Conservation (phyloP, 306 rosid genomes). For the Castanopsis chinensis region DNA sequence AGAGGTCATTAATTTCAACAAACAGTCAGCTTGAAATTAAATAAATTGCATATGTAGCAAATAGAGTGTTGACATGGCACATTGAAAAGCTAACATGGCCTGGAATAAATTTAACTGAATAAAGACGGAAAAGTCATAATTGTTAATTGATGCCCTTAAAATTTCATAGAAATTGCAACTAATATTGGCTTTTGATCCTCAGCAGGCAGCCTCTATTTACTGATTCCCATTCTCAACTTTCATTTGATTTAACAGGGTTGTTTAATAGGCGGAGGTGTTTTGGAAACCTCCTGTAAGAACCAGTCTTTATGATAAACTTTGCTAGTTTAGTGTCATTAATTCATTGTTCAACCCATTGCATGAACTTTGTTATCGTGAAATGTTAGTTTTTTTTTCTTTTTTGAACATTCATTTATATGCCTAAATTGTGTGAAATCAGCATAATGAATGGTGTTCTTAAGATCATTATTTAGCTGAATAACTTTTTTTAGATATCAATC, state of each 20-base stretch:
- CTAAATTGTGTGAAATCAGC: background rate
- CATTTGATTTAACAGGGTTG: slow-evolving; percentile 60
- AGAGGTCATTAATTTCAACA: too few relatives aligned
- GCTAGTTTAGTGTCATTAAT: background rate
- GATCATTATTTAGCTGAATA: background rate
- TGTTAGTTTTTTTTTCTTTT: background rate
- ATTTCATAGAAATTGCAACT: too few relatives aligned
- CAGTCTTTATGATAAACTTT: background rate
- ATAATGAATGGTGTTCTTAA: background rate
- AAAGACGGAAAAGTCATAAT: too few relatives aligned
- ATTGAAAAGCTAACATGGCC: too few relatives aligned
- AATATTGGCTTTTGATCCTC: background rate
- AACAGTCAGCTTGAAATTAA: too few relatives aligned
- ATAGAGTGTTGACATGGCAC: too few relatives aligned
- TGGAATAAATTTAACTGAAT: too few relatives aligned
- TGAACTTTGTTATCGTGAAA: background rate
- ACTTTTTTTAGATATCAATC: background rate
- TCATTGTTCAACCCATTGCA: slow-evolving; percentile 1
- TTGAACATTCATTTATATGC: background rate
- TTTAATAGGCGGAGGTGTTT: slow-evolving; percentile 73
- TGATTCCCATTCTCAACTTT: slow-evolving; percentile 10
- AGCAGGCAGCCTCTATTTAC: background rate
- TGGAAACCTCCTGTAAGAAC: slow-evolving; percentile 79
- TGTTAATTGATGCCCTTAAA: too few relatives aligned
- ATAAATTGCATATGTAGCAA: too few relatives aligned